A percentile compares a stretch with the other conserved stretches of the same genome.
phyloP scores from a whole-genome alignment of 306 rosid species.

The Lithocarpus polystachyus region DNA sequence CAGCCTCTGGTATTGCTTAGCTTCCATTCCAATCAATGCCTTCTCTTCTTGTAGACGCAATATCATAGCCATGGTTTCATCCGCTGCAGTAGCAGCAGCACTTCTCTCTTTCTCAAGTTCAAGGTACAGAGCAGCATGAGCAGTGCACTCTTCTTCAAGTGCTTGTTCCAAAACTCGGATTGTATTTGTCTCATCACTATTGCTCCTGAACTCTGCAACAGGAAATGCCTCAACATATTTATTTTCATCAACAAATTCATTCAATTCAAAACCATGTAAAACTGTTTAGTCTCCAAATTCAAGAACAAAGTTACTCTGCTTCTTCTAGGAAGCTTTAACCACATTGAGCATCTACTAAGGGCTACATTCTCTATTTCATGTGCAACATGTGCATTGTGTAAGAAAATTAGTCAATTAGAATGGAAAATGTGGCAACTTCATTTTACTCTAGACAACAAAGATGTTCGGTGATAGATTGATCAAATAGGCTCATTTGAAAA shows the following conservation, averaged over 20 bases:
- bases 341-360: too few relatives aligned
- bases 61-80: conserved; percentile 64
- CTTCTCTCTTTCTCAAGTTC: conserved; percentile 63
- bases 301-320: too few relatives aligned
- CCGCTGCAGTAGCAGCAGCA: conserved; percentile 50
- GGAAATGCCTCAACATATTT: conserved; percentile 1
- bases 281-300: not conserved
- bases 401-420: too few relatives aligned
- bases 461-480: too few relatives aligned
- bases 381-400: too few relatives aligned
- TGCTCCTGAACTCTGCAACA: conserved; percentile 19
- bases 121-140: conserved; percentile 32
- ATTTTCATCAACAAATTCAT: conserved; percentile 16
- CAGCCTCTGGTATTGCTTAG: conserved; percentile 53
- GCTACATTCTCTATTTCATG: too few relatives aligned
- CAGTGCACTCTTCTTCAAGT: conserved; percentile 42
- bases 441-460: too few relatives aligned
- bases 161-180: conserved; percentile 38
- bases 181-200: conserved; percentile 25
- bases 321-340: too few relatives aligned
- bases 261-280: conserved; percentile 2
- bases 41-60: conserved; percentile 54
- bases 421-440: too few relatives aligned
- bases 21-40: conserved; percentile 53
- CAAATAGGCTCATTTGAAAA: not conserved